Conservation (phyloP, 495 filamentous ascomycete species). For the Talaromyces stipitatus region DNA sequence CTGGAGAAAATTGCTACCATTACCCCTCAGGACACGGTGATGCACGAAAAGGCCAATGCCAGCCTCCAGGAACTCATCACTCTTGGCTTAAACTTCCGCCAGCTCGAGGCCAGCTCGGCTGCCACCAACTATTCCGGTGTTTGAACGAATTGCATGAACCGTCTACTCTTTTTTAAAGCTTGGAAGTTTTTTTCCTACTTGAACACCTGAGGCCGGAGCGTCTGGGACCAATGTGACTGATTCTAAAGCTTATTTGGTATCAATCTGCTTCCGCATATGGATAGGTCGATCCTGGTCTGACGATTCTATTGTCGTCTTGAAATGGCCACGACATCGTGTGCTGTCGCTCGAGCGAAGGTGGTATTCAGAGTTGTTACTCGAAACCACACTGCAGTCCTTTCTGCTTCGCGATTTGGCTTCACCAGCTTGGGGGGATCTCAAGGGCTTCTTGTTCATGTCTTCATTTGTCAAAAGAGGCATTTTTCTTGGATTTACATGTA, state of each 20-base stretch:
- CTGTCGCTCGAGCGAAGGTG: background rate
- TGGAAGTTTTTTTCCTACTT: background rate
- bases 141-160: slow-evolving; percentile 16
- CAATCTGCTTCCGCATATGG: background rate
- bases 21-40: slow-evolving; percentile 32
- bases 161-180: background rate
- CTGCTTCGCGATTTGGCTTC: background rate
- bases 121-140: slow-evolving; percentile 27
- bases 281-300: background rate
- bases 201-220: background rate
- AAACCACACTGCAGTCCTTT: background rate
- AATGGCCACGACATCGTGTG: background rate
- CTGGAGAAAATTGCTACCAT: slow-evolving; percentile 35
- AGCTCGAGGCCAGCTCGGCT: slow-evolving; percentile 38
- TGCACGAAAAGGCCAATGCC: slow-evolving; percentile 43
- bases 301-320: background rate
- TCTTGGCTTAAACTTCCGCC: slow-evolving; percentile 37
- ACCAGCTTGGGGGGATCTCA: background rate
- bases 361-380: background rate
- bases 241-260: background rate
- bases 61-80: slow-evolving; percentile 41
- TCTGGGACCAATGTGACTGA: background rate
- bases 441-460: background rate
- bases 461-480: background rate
- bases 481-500: background rate